Evolutionary conservation across 140 eudicot species (phyloP).

Genomic region (Ambrosia hybrid): DNA sequence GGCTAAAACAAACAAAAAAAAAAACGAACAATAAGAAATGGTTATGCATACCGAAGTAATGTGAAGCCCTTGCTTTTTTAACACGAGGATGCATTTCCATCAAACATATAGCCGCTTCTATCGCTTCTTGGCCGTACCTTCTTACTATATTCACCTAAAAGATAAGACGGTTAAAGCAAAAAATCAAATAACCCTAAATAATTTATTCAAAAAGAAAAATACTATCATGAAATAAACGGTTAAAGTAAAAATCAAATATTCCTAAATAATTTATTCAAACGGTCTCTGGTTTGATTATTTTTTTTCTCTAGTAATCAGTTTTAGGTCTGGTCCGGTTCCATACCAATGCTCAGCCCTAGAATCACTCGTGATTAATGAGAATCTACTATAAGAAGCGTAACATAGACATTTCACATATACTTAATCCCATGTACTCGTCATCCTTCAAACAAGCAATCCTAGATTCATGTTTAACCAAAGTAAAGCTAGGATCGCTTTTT

Average conservation of each 20-base stretch:
- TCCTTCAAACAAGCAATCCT: constrained; percentile 3
- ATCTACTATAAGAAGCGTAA: too few species aligned
- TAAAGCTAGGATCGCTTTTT: background rate
- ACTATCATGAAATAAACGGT: background rate
- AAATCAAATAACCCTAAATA: constrained; percentile 1
- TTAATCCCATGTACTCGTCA: background rate
- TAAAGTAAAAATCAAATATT: too few species aligned
- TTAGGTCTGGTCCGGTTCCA: too few species aligned
- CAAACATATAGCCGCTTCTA: constrained; percentile 68
- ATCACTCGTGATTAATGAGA: too few species aligned
- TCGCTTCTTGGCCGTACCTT: constrained; percentile 54
- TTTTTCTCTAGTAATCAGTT: too few species aligned
- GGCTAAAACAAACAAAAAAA: background rate
- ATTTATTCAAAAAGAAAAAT: too few species aligned
- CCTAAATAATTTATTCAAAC: too few species aligned
- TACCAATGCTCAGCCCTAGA: too few species aligned
- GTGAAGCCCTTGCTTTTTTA: constrained; percentile 31
- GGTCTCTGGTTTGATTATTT: too few species aligned
- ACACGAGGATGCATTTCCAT: constrained; percentile 54
- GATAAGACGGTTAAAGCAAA: background rate
- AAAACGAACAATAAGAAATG: constrained; percentile 5
- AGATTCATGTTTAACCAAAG: background rate
- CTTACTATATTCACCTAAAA: constrained; percentile 75
- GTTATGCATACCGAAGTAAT: constrained; percentile 44
- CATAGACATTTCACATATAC: too few species aligned